A percentile compares a stretch with the other conserved stretches of the same genome.
These are phyloP conservation scores for Fusarium proliferatum DNA, from an alignment of 2,329 filamentous ascomycete species.

Conservation along the genomic window DNA sequence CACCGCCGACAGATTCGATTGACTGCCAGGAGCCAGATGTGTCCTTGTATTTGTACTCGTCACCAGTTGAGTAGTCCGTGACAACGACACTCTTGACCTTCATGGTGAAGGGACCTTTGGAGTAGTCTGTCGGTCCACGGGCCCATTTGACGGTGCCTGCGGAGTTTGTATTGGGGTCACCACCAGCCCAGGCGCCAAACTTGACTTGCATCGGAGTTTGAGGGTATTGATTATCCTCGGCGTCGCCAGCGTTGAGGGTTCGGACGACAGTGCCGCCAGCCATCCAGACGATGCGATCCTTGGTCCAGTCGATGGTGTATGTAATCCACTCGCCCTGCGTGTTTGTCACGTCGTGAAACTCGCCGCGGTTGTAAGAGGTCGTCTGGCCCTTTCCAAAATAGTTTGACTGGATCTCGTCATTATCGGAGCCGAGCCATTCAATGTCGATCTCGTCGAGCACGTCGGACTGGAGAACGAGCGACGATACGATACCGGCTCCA, in stretches of 20 bases:
- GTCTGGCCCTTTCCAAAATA: slow-evolving; percentile 96
- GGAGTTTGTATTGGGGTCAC: slow-evolving; percentile 78
- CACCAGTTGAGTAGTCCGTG: slow-evolving; percentile 93
- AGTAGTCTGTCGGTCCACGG: slow-evolving; percentile 85
- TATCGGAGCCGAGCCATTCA: slow-evolving; percentile 89
- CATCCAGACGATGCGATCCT: slow-evolving; percentile 85
- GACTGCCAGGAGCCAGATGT: slow-evolving; percentile 82
- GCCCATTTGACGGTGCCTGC: slow-evolving; percentile 91
- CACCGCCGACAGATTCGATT: slow-evolving; percentile 83
- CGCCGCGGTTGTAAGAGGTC: slow-evolving; percentile 85
- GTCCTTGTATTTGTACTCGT: slow-evolving; percentile 84
- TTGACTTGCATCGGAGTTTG: slow-evolving; percentile 97
- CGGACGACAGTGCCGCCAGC: slow-evolving; percentile 83
- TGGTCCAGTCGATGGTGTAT: slow-evolving; percentile 93
- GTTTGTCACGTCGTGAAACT: slow-evolving; percentile 75
- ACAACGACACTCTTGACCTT: slow-evolving; percentile 79
- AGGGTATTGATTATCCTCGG: slow-evolving; percentile 81
- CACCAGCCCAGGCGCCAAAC: slow-evolving; percentile 91
- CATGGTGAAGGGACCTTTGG: slow-evolving; percentile 87
- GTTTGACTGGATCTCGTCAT: slow-evolving; percentile 88
- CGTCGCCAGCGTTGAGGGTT: slow-evolving; percentile 75
- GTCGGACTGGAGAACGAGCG: slow-evolving; percentile 90
- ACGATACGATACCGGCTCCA: slow-evolving; percentile 92
- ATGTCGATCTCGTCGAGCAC: slow-evolving; percentile 95
- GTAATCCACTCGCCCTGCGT: slow-evolving; percentile 84